Base-by-base conservation (phyloP, 2,329 filamentous ascomycete genomes). In the Furcasterigmium sp. region DNA sequence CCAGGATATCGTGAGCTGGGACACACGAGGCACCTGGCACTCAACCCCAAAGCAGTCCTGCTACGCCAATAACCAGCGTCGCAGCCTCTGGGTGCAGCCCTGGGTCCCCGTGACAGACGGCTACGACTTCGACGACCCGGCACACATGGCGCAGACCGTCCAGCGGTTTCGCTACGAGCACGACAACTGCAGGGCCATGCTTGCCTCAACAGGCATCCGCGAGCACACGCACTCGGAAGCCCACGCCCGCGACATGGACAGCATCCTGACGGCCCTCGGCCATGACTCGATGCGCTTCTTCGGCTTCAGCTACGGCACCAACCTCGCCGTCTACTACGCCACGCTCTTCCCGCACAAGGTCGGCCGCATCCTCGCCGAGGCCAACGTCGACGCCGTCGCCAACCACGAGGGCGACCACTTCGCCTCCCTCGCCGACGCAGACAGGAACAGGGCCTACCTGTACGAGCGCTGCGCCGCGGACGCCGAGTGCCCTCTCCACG, bases 381-480 rank as follows among this genome's bases (percentile, higher is more conserved):
- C 28, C 17, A 74, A 74, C 37, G 68, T 73, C 14, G 70, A 75
- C 48, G 74, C 78, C 49, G 67, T 71, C 37, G 74, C 76, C 51
- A 78, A 71, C 72, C 69, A 64, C 42, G 58, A 63, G 18, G 63
- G 69, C 13, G 56, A 57, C 1, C 63, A 69, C 41, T 59, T 63
- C 47, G 68, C 69, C 46, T 74, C 74, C 41, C 53, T 76, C 6
- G 60, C 61, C 13, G 72, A 81, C 51, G 69, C 72, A 13, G 77
- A 82, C 54, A 62, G 68, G 39, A 68, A 74, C 9, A 68, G 79
- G 51, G 57, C 66, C 2, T 68, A 60, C 15, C 80, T 82, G 45
- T 76, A 73, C 51, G 57, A 62, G 20, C 66, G 69, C 35, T 84
- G 80, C 54, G 67, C 73, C 51, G 59, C 32, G n/a, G 32, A 35